Percentiles rank a stretch among this genome's conserved stretches.
These are phyloP conservation scores for Phaeoacremonium minimum DNA, from an alignment of 2,329 filamentous ascomycete species.

Conservation along the genomic window DNA sequence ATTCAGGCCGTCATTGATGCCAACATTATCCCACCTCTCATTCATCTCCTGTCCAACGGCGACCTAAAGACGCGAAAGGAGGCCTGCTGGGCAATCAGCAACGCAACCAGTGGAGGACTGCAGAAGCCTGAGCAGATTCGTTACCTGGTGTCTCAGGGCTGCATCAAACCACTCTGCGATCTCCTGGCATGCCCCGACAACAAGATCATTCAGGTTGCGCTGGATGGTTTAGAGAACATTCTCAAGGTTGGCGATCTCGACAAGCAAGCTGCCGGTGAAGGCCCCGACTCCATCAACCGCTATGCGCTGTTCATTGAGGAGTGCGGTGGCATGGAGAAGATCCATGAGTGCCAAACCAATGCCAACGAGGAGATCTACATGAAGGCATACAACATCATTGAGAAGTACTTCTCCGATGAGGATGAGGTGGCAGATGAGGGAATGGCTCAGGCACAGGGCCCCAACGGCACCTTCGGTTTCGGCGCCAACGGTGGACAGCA, in stretches of 20 bases:
- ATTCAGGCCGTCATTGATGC: slow-evolving; percentile 96
- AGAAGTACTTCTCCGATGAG: slow-evolving; percentile 99
- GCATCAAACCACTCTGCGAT: slow-evolving; percentile 96
- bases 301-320: slow-evolving; percentile 99
- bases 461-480: slow-evolving; percentile 76
- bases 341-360: slow-evolving; percentile 99
- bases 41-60: slow-evolving; percentile 92
- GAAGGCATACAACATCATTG: slow-evolving; percentile 99
- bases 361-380: slow-evolving; percentile 99
- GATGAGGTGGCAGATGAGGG: slow-evolving; percentile 86
- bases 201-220: slow-evolving; percentile 98
- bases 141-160: slow-evolving; percentile 87
- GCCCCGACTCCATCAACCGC: slow-evolving; percentile 80
- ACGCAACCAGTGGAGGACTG: slow-evolving; percentile 92
- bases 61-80: slow-evolving; percentile 99
- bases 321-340: slow-evolving; percentile 99
- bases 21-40: slow-evolving; percentile 93
- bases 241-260: slow-evolving; percentile 99
- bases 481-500: slow-evolving; percentile 59
- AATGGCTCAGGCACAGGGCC: slow-evolving; percentile 65
- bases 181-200: slow-evolving; percentile 95
- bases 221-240: slow-evolving; percentile 98
- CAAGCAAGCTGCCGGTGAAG: slow-evolving; percentile 79
- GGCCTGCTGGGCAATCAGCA: slow-evolving; percentile 99
- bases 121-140: slow-evolving; percentile 99